A percentile compares a stretch with the other conserved stretches of the same genome.
Conservation (phyloP, 257 asterid genomes). For the Vinca minor region DNA sequence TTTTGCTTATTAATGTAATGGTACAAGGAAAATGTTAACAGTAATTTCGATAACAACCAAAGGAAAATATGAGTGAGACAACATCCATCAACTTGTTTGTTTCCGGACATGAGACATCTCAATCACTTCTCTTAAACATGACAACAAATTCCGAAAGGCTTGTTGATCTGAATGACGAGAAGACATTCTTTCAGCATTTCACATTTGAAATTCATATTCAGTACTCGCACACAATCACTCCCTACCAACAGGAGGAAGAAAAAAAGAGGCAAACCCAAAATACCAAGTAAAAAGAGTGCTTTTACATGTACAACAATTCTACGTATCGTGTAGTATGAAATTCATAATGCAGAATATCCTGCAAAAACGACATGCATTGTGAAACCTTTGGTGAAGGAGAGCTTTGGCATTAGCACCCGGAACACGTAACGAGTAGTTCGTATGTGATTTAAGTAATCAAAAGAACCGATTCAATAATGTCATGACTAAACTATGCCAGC, state of each 20-base stretch:
- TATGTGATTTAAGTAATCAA: background rate
- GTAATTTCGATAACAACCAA: background rate
- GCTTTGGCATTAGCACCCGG: background rate
- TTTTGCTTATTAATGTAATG: background rate
- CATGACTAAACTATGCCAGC: background rate
- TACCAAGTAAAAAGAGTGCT: background rate
- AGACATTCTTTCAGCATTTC: too few species aligned
- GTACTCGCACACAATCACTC: too few species aligned
- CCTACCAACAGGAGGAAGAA: too few species aligned
- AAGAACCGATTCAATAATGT: background rate
- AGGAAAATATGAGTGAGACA: background rate
- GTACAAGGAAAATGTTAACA: background rate
- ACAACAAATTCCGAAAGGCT: background rate
- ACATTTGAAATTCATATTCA: too few species aligned
- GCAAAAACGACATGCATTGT: background rate
- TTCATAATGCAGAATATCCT: too few species aligned
- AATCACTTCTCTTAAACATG: background rate
- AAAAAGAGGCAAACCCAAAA: background rate
- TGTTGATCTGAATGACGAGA: too few species aligned
- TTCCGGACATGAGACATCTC: background rate
- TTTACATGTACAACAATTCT: too few species aligned
- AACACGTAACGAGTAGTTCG: background rate
- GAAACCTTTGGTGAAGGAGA: background rate
- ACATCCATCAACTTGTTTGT: background rate
- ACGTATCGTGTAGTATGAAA: too few species aligned